Evolutionary conservation across 257 asterid genomes (phyloP).

Genomic region (Handroanthus guayacan): DNA sequence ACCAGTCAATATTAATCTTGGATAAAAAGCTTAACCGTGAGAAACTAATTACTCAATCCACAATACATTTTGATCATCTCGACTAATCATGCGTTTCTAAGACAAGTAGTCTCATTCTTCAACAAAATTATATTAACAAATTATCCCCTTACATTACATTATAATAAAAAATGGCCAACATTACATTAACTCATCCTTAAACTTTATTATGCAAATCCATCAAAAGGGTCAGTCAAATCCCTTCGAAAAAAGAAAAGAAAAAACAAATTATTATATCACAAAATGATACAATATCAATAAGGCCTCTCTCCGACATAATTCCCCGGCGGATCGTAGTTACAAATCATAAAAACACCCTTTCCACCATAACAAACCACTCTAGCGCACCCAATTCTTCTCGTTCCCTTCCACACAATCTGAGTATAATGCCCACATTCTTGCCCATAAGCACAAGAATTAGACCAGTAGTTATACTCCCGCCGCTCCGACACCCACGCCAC

Average conservation of each 20-base stretch:
- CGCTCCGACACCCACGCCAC: constrained; percentile 58
- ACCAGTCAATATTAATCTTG: no score
- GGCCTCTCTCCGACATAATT: constrained; percentile 66
- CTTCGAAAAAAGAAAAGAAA: not conserved
- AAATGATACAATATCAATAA: constrained; percentile 34
- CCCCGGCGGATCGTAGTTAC: constrained; percentile 72
- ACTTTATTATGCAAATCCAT: constrained; percentile 15
- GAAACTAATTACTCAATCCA: not conserved
- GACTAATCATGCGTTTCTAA: no score
- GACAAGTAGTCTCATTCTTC: no score
- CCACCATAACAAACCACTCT: constrained; percentile 53
- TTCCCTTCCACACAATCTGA: constrained; percentile 65
- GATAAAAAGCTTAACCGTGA: no score
- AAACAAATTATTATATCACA: not conserved
- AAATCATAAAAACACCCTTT: constrained; percentile 61
- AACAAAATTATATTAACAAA: no score
- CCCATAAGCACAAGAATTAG: constrained; percentile 57
- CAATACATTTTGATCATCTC: not conserved
- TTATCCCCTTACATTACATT: not conserved
- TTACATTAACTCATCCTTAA: not conserved
- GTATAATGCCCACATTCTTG: constrained; percentile 69
- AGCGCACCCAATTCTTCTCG: constrained; percentile 60
- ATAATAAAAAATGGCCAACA: constrained; percentile 9
- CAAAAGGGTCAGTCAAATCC: not conserved
- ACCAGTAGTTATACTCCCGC: constrained; percentile 49